These are phyloP conservation scores for Arabis hirsuta DNA, from an alignment of 345 rosid species.

Conservation along the genomic window DNA sequence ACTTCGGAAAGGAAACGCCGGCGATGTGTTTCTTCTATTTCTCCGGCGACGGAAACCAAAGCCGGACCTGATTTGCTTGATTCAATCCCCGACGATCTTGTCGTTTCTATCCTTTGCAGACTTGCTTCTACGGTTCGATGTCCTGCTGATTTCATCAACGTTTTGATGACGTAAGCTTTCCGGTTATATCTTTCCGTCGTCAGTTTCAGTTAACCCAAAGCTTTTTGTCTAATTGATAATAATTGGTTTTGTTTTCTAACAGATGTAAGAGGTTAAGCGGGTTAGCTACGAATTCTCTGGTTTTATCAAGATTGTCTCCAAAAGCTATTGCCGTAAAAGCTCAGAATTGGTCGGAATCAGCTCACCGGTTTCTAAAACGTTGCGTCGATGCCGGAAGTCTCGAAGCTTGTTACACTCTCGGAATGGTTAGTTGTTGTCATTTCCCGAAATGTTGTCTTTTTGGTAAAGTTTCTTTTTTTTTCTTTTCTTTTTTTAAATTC, in stretches of 20 bases:
- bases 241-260: constrained; percentile 38
- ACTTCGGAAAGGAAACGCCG: constrained; percentile 47
- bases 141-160: constrained; percentile 79
- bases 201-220: neutral
- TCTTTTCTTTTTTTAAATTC: constrained; percentile 1
- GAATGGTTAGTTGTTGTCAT: constrained; percentile 66
- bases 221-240: neutral
- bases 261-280: constrained; percentile 87
- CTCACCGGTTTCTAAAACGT: constrained; percentile 76
- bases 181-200: neutral
- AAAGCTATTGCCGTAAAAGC: constrained; percentile 66
- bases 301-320: constrained; percentile 64
- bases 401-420: constrained; percentile 93
- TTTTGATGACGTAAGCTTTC: constrained; percentile 63
- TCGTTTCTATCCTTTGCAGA: constrained; percentile 62
- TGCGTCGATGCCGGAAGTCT: constrained; percentile 89
- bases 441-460: too few relatives aligned
- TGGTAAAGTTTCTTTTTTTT: neutral
- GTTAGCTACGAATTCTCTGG: constrained; percentile 57
- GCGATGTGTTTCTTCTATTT: constrained; percentile 13
- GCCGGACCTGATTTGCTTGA: constrained; percentile 57
- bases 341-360: constrained; percentile 76
- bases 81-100: constrained; percentile 81
- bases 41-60: constrained; percentile 2
- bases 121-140: constrained; percentile 62